These are phyloP conservation scores for Carpinus viminea DNA, from an alignment of 306 rosid species.

Conservation along the genomic window DNA sequence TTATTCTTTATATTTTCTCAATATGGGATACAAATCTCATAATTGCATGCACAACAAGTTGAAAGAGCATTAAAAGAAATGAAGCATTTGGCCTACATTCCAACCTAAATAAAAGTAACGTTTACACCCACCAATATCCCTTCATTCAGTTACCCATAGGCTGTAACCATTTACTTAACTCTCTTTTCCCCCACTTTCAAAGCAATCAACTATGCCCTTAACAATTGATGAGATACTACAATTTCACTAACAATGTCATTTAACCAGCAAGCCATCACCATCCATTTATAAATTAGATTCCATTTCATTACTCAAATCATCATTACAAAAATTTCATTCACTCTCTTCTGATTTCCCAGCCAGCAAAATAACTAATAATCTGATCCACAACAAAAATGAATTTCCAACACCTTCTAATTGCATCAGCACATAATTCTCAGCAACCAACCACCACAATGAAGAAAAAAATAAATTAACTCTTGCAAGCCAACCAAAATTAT, in stretches of 20 bases:
- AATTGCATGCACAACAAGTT: too few relatives aligned
- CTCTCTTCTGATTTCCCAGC: not conserved
- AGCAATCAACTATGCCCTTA: slow-evolving; percentile 5
- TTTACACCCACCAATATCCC: slow-evolving; percentile 7
- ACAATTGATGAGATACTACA: not conserved
- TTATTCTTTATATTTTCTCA: too few relatives aligned
- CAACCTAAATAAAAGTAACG: slow-evolving; percentile 7
- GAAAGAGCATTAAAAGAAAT: slow-evolving; percentile 7
- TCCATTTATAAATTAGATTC: not conserved
- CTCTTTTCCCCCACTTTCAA: slow-evolving; percentile 19
- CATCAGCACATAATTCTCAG: not conserved
- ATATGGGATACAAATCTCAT: too few relatives aligned
- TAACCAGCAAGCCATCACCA: not conserved
- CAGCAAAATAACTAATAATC: not conserved
- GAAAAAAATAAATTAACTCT: not conserved
- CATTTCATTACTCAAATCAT: not conserved
- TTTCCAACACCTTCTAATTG: not conserved
- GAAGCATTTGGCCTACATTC: slow-evolving; percentile 15
- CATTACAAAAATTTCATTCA: not conserved
- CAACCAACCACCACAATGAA: not conserved
- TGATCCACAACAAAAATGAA: not conserved
- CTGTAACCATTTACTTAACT: not conserved
- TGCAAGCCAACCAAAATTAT: not conserved
- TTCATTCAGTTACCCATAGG: slow-evolving; percentile 5
- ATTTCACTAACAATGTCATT: not conserved